Conservation (phyloP, 225 moss, liverwort and hornwort genomes). For the Anthoceros angustus region DNA sequence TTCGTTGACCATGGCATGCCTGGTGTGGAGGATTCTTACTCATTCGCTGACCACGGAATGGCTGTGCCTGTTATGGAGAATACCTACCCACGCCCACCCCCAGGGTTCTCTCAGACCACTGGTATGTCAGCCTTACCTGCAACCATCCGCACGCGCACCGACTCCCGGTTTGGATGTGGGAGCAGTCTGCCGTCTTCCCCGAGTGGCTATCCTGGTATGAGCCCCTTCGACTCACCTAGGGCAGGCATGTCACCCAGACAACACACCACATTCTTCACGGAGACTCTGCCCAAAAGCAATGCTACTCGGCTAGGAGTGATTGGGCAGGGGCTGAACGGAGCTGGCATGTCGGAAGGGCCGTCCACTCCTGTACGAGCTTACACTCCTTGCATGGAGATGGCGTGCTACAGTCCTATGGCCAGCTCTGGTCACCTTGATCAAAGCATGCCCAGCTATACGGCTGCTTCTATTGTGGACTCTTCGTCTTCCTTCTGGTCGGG, state of each 20-base stretch:
- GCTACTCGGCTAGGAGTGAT: background rate
- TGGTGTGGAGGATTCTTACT: too few relatives aligned
- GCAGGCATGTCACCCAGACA: conserved; percentile 1
- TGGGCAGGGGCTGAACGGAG: background rate
- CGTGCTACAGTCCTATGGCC: background rate
- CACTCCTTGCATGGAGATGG: background rate
- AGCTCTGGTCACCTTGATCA: background rate
- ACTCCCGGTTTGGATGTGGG: background rate
- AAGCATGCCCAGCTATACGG: background rate
- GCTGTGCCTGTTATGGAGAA: background rate
- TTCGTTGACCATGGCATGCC: too few relatives aligned
- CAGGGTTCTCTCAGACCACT: background rate
- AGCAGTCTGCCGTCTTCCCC: background rate
- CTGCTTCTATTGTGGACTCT: background rate
- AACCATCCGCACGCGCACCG: background rate
- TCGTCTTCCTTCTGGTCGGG: background rate
- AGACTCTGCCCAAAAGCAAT: background rate
- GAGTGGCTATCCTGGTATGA: background rate
- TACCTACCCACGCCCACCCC: background rate
- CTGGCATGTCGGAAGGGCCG: background rate
- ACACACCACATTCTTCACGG: background rate
- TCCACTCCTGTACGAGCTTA: background rate
- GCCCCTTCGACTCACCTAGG: background rate
- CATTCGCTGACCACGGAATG: background rate
- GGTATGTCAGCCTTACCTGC: background rate